Base-by-base conservation (phyloP, 345 rosid genomes). In the Nasturtium officinale region DNA sequence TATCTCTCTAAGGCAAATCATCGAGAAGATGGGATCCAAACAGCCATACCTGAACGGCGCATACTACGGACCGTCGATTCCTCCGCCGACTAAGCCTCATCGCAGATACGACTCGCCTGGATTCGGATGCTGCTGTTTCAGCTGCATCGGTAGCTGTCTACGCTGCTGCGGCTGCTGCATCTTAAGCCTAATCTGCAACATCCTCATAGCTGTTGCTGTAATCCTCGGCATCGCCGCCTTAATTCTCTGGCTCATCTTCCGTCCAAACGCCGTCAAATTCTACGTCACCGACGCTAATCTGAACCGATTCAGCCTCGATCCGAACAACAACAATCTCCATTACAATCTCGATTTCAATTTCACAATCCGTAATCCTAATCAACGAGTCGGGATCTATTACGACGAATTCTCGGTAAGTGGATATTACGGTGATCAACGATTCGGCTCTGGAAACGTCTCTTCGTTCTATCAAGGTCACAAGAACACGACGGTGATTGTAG, bases 391-490 rank as follows among this genome's bases (percentile, higher is more conserved):
- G 4, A 21, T 86, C 18, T 78, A 82, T 64, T 88, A 87, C 61
- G 84, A 84, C 6, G 75, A 75, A 3, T 69, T 90, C 62, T 80
- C 83, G 17, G 85, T 80, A 0, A 71, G 56, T 35, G 82, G 85
- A 0, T 80, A 61, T 46, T 87, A 83, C 69, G 76, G 78, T 0
- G 84, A 53, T n/a, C 72, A 75, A 54, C 65, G 95, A 57, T 72
- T 92, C 12, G 69, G 62, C 3, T 5, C 80, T 7, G 54, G 4
- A 0, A 5, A 28, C 5, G 52, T 85, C 23, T 8, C 71, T 10
- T 84, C 91, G 18, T 90, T 92, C 35, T 92, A 85, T 25, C 95
- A 90, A 46, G 98, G 96, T 1, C 86, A 84, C 65, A 90, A 92
- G 69, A 90, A 75, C 29, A 90, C 96, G 13, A 88, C 82, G 40